A percentile compares a stretch with the other conserved stretches of the same genome.
phyloP scores from a whole-genome alignment of 2,329 filamentous ascomycete species.

The Exophiala calicioides region DNA sequence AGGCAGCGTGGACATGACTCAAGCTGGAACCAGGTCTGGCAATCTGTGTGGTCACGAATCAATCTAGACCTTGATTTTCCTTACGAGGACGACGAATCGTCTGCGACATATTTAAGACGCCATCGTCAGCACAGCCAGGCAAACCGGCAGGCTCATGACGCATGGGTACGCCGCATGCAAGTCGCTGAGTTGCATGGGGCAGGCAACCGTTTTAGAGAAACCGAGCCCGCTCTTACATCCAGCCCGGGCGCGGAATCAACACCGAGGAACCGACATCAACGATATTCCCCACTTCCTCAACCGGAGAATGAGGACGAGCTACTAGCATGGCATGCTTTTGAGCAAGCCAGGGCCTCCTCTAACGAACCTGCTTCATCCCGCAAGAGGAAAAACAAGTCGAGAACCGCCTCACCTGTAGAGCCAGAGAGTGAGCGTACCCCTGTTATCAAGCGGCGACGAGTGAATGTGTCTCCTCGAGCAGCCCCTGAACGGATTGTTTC shows the following conservation, averaged over 20 bases:
- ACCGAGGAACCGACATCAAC: conserved; percentile 45
- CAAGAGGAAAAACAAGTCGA: conserved; percentile 75
- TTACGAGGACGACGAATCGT: conserved; percentile 70
- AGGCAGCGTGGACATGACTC: conserved; percentile 48
- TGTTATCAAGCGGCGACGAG: conserved; percentile 27
- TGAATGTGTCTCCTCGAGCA: conserved; percentile 19
- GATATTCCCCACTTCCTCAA: conserved; percentile 48
- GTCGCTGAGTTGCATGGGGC: conserved; percentile 75
- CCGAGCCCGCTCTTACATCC: conserved; percentile 59
- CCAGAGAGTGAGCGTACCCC: conserved; percentile 41
- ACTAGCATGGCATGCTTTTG: conserved; percentile 85
- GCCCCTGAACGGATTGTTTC: conserved; percentile 15
- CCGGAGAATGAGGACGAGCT: conserved; percentile 78
- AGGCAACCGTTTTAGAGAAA: conserved; percentile 70
- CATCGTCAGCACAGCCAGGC: conserved; percentile 50
- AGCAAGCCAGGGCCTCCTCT: conserved; percentile 74
- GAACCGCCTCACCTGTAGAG: conserved; percentile 70
- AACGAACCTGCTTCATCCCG: conserved; percentile 49
- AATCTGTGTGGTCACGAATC: conserved; percentile 78
- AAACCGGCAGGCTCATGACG: conserved; percentile 60
- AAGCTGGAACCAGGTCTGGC: conserved; percentile 79
- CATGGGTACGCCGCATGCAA: conserved; percentile 81
- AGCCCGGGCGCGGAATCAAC: conserved; percentile 24
- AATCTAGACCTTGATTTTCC: conserved; percentile 82
- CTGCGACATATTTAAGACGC: conserved; percentile 58